A percentile compares a stretch with the other conserved stretches of the same genome.
Conservation (phyloP, 176 grass and related monocot species). For the Cymbopogon citratus region DNA sequence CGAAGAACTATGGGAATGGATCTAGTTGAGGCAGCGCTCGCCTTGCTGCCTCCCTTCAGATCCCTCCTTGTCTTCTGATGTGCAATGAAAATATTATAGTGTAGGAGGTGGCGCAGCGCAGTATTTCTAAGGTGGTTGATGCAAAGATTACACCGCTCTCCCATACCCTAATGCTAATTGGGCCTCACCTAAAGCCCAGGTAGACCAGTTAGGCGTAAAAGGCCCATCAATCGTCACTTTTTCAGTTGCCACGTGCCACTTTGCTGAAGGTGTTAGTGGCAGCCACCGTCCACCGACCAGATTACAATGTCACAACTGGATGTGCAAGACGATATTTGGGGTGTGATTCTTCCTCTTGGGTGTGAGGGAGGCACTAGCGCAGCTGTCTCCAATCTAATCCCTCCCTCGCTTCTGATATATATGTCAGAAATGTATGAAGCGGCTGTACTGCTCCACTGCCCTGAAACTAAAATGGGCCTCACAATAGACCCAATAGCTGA, state of each 20-base stretch:
- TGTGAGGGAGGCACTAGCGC: neutral
- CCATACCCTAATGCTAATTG: neutral
- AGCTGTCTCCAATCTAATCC: neutral
- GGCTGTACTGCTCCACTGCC: neutral
- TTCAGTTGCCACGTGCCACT: neutral
- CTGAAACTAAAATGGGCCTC: neutral
- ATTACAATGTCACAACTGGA: neutral
- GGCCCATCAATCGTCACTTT: neutral
- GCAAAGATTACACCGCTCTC: neutral
- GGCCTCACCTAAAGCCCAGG: neutral
- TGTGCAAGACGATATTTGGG: neutral
- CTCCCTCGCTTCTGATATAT: neutral
- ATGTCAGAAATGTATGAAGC: neutral
- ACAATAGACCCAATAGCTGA: neutral
- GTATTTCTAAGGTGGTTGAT: neutral
- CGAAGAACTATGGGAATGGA: neutral
- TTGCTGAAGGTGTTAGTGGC: neutral
- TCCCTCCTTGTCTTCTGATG: neutral
- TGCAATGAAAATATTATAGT: neutral
- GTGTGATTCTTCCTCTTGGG: neutral
- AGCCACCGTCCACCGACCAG: neutral
- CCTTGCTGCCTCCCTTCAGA: neutral
- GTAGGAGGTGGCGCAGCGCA: neutral
- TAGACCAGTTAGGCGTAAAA: neutral
- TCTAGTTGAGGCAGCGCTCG: neutral